These are phyloP conservation scores for Wickerhamomyces canadensis DNA, from an alignment of 805 yeast genomes.

Conservation along the genomic window DNA sequence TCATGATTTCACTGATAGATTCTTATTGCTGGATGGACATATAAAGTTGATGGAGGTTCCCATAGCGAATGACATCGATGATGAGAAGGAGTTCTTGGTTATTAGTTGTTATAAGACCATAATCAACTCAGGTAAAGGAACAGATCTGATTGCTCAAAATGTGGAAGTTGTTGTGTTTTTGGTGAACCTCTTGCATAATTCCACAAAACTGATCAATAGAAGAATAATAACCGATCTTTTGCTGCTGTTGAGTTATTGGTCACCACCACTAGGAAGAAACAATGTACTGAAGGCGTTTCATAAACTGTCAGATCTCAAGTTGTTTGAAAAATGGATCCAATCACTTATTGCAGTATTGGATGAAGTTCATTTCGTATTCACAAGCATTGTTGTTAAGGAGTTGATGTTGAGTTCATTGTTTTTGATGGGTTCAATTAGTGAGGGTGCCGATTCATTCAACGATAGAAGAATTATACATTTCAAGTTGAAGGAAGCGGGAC, in stretches of 20 bases:
- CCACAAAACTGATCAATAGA: constrained; percentile 47
- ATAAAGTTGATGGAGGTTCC: constrained; percentile 38
- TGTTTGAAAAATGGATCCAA: constrained; percentile 20
- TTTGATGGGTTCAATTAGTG: constrained; percentile 19
- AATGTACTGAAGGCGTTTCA: constrained; percentile 22
- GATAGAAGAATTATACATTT: constrained; percentile 21
- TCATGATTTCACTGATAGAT: constrained; percentile 28
- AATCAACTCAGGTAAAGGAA: constrained; percentile 29
- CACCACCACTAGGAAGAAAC: constrained; percentile 25
- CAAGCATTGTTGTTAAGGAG: constrained; percentile 16
- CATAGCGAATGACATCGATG: constrained; percentile 42
- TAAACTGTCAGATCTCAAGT: constrained; percentile 9
- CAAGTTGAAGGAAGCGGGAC: constrained; percentile 34
- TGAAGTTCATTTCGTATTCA: constrained; percentile 15
- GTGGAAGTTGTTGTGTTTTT: constrained; percentile 28
- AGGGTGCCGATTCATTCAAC: constrained; percentile 20
- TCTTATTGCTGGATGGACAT: constrained; percentile 47
- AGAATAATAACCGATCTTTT: constrained; percentile 51
- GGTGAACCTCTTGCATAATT: constrained; percentile 38
- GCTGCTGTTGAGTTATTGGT: constrained; percentile 23
- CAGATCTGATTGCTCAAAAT: constrained; percentile 22
- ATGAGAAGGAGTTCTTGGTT: constrained; percentile 44
- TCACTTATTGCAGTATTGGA: constrained; percentile 7
- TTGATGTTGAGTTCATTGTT: constrained; percentile 15
- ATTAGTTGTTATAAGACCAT: constrained; percentile 46